Conservation (phyloP, 177 flowering plant genomes). For the Vitis hybrid region DNA sequence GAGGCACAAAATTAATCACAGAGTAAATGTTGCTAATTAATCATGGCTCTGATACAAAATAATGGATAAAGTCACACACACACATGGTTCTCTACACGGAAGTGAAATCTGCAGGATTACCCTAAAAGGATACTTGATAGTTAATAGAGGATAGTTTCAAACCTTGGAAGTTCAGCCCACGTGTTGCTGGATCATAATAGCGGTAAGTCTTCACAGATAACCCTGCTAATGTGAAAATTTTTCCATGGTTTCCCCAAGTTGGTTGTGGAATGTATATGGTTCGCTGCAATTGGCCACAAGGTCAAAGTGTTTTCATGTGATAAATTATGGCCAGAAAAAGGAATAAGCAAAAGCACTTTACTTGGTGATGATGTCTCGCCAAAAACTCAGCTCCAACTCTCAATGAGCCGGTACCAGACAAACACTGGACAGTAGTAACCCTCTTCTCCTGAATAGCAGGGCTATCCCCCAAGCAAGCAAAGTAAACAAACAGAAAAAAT, state of each 20-base stretch:
- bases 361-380: conserved; percentile 83
- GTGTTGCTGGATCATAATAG: conserved; percentile 90
- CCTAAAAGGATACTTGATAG: neutral
- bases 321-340: neutral
- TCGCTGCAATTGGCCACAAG: conserved; percentile 40
- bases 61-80: neutral
- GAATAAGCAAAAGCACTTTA: conserved; percentile 16
- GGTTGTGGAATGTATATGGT: conserved; percentile 88
- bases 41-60: neutral
- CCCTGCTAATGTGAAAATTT: conserved; percentile 80
- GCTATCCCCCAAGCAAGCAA: conserved; percentile 30
- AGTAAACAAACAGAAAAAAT: conserved; percentile 19
- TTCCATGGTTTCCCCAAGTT: conserved; percentile 98
- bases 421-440: conserved; percentile 83
- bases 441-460: conserved; percentile 89
- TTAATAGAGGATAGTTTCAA: neutral
- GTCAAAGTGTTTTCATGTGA: neutral
- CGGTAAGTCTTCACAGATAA: conserved; percentile 83
- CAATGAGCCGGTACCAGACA: conserved; percentile 96
- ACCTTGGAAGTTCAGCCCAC: conserved; percentile 92
- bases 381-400: conserved; percentile 96
- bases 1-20: neutral
- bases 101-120: neutral
- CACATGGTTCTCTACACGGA: neutral
- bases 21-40: neutral